These are phyloP conservation scores for Ophiostoma populinum DNA, from an alignment of 2,329 filamentous ascomycete genomes.

Conservation along the genomic window DNA sequence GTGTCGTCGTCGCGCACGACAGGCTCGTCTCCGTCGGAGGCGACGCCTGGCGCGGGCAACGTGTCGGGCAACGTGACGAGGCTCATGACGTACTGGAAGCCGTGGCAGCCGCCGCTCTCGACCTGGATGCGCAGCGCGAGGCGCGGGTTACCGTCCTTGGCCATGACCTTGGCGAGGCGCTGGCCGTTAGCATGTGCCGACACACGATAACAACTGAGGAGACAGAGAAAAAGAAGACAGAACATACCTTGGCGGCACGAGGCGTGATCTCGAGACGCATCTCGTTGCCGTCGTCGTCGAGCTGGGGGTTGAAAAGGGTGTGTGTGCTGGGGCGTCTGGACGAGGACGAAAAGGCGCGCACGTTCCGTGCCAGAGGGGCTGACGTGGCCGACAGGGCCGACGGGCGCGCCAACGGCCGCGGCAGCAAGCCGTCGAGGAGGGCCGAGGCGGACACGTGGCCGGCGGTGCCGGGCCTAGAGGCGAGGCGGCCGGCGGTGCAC, in stretches of 20 bases:
- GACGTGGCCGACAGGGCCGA: neutral
- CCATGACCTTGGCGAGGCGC: conserved; percentile 65
- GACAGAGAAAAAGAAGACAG: neutral
- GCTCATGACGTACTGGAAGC: conserved; percentile 94
- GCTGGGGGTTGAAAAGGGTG: conserved; percentile 51
- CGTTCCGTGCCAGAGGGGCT: no score
- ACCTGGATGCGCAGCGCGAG: conserved; percentile 83
- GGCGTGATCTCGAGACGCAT: conserved; percentile 73
- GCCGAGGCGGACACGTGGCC: no score
- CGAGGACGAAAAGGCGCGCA: conserved; percentile 22
- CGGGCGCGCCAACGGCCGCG: neutral
- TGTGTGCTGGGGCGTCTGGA: conserved; percentile 23
- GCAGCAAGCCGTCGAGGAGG: no score
- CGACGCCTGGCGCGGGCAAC: conserved; percentile 10
- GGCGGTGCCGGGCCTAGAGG: no score
- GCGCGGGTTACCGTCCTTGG: conserved; percentile 53
- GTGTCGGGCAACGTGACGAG: conserved; percentile 44
- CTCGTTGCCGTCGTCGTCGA: conserved; percentile 68
- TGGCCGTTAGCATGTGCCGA: conserved; percentile 14
- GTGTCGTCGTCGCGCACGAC: conserved; percentile 59
- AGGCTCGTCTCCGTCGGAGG: conserved; percentile 14
- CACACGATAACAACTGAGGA: neutral
- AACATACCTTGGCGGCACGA: conserved; percentile 55
- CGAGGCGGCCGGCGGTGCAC: no score
- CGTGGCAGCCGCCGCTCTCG: conserved; percentile 87